Evolutionary conservation across 2,329 filamentous ascomycete species (phyloP).

Genomic region (Penicillium olsonii): DNA sequence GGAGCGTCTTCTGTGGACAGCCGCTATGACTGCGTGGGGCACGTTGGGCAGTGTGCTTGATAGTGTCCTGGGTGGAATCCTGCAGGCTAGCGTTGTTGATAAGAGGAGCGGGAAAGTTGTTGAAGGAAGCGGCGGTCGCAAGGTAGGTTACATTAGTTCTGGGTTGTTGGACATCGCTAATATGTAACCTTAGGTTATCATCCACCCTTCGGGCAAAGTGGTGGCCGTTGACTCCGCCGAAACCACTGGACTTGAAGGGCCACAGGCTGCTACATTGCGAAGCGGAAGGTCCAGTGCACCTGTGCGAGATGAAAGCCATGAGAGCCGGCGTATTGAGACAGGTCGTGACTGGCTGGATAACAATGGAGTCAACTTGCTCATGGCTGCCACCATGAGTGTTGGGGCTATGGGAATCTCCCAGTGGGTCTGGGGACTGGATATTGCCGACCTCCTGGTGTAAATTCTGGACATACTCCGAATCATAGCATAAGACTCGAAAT

Average conservation of each 20-base stretch:
- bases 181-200: constrained; percentile 31
- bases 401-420: constrained; percentile 66
- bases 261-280: constrained; percentile 24
- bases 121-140: constrained; percentile 75
- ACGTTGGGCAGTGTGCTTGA: constrained; percentile 80
- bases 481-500: too few relatives aligned
- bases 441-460: constrained; percentile 16
- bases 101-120: constrained; percentile 82
- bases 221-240: constrained; percentile 14
- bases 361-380: constrained; percentile 91
- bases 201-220: constrained; percentile 34
- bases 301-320: constrained; percentile 41
- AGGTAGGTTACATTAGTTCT: constrained; percentile 44
- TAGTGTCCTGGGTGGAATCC: constrained; percentile 78
- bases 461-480: background rate
- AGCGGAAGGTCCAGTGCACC: constrained; percentile 19
- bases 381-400: constrained; percentile 80
- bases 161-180: background rate
- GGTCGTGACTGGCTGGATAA: constrained; percentile 81
- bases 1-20: constrained; percentile 51
- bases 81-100: constrained; percentile 86
- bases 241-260: constrained; percentile 27
- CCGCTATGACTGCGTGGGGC: constrained; percentile 69
- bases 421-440: constrained; percentile 35
- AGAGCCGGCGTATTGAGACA: constrained; percentile 66